Evolutionary conservation across 2,329 filamentous ascomycete species (phyloP).

Genomic region (Aspergillus pseudonomiae): DNA sequence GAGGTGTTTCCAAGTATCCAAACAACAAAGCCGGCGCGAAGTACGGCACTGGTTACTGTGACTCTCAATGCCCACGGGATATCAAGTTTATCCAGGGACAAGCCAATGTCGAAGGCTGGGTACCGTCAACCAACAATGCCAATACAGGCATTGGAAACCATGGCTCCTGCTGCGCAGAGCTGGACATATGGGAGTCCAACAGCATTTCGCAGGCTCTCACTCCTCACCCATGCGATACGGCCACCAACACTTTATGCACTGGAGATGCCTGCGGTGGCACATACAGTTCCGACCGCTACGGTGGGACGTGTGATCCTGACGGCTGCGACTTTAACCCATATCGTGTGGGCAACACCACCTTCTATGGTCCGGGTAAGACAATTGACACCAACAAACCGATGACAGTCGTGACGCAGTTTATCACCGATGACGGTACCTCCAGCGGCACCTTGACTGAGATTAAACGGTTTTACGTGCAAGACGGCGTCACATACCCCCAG

Average conservation of each 20-base stretch:
- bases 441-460: constrained; percentile 62
- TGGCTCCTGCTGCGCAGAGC: constrained; percentile 68
- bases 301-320: constrained; percentile 67
- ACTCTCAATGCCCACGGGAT: constrained; percentile 60
- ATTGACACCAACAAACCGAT: constrained; percentile 63
- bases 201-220: constrained; percentile 65
- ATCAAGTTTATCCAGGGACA: constrained; percentile 50
- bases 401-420: constrained; percentile 70
- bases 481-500: constrained; percentile 61
- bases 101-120: constrained; percentile 61
- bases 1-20: constrained; percentile 56
- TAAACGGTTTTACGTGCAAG: constrained; percentile 67
- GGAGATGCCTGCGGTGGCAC: constrained; percentile 58
- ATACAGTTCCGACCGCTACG: constrained; percentile 58
- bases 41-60: constrained; percentile 67
- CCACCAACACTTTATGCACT: constrained; percentile 56
- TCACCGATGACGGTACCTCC: constrained; percentile 54
- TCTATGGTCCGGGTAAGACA: constrained; percentile 63
- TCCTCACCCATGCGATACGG: constrained; percentile 63
- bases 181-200: constrained; percentile 75
- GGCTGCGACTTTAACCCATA: constrained; percentile 73
- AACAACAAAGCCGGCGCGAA: constrained; percentile 61
- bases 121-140: constrained; percentile 54
- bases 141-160: constrained; percentile 57
- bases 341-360: constrained; percentile 65